Conservation (phyloP, 2,329 filamentous ascomycete genomes). For the Emericellopsis atlantica region DNA sequence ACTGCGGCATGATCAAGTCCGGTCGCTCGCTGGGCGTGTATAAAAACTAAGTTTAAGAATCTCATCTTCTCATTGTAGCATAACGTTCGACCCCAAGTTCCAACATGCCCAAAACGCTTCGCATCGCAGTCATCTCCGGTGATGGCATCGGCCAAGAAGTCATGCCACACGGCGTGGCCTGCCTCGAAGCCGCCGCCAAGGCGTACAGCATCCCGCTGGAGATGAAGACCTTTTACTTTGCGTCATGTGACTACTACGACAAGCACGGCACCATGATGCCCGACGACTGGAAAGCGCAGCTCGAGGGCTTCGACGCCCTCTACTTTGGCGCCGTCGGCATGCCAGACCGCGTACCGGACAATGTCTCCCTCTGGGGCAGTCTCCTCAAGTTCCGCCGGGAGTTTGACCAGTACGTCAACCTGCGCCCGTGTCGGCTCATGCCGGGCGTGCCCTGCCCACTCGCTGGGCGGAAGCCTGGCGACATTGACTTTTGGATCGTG, state of each 20-base stretch:
- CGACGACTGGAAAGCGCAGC: constrained; percentile 32
- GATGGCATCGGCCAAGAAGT: constrained; percentile 62
- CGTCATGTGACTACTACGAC: constrained; percentile 47
- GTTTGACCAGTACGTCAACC: constrained; percentile 57
- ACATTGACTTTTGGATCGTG: constrained; percentile 55
- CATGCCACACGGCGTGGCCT: constrained; percentile 47
- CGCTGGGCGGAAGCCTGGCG: constrained; percentile 34
- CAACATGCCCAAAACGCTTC: constrained; percentile 21
- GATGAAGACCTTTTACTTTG: constrained; percentile 53
- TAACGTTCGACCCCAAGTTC: constrained; percentile 9
- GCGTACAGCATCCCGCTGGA: constrained; percentile 38
- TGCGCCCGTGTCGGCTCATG: constrained; percentile 50
- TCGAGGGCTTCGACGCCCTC: constrained; percentile 51
- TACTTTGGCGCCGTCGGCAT: constrained; percentile 56
- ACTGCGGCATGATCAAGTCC: no score
- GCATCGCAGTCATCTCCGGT: constrained; percentile 52
- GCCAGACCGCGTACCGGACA: constrained; percentile 43
- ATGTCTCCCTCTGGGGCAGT: constrained; percentile 55
- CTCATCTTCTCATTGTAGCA: no score
- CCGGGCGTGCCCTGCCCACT: constrained; percentile 47
- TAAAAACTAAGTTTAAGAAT: no score
- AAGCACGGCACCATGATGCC: constrained; percentile 29
- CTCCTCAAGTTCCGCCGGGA: constrained; percentile 55
- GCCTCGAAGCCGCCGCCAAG: constrained; percentile 37
- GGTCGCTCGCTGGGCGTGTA: no score